Percentiles rank a stretch among this genome's conserved stretches.
These are phyloP conservation scores for Inonotus hispidus DNA, from an alignment of 1,284 basidiomycete species.

Conservation along the genomic window DNA sequence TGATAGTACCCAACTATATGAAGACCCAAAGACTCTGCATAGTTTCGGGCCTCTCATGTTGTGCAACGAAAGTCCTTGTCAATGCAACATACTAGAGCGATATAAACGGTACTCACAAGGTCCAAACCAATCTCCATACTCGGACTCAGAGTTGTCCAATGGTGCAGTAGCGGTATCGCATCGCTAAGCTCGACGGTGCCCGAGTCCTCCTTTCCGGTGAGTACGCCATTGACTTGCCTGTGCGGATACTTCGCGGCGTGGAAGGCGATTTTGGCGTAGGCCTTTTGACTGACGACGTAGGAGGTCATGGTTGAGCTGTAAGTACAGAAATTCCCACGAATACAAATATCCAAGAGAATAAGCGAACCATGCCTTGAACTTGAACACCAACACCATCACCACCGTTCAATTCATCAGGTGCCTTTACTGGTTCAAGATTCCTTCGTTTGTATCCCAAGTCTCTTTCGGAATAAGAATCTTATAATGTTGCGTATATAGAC, in stretches of 20 bases:
- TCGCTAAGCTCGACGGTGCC: conserved; percentile 46
- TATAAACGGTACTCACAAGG: conserved; percentile 42
- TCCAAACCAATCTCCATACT: conserved; percentile 79
- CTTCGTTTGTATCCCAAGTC: background rate
- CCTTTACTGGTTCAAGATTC: background rate
- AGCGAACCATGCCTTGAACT: too few species aligned
- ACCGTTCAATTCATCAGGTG: background rate
- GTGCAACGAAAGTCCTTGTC: background rate
- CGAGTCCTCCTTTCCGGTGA: conserved; percentile 43
- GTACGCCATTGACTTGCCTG: conserved; percentile 59
- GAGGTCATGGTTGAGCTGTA: conserved; percentile 23
- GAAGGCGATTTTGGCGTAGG: conserved; percentile 63
- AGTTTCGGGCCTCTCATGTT: conserved; percentile 42
- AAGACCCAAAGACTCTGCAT: conserved; percentile 45
- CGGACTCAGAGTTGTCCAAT: conserved; percentile 72
- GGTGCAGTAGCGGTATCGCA: conserved; percentile 68
- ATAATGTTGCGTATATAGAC: background rate
- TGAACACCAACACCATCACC: background rate
- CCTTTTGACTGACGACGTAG: conserved; percentile 47
- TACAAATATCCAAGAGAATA: background rate
- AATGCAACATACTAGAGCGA: background rate
- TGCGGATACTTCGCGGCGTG: conserved; percentile 73
- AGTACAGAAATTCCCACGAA: background rate
- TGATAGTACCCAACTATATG: conserved; percentile 68
- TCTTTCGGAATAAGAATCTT: background rate